Conservation (phyloP, 2,329 filamentous ascomycete genomes). For the Fusarium praegraminearum region DNA sequence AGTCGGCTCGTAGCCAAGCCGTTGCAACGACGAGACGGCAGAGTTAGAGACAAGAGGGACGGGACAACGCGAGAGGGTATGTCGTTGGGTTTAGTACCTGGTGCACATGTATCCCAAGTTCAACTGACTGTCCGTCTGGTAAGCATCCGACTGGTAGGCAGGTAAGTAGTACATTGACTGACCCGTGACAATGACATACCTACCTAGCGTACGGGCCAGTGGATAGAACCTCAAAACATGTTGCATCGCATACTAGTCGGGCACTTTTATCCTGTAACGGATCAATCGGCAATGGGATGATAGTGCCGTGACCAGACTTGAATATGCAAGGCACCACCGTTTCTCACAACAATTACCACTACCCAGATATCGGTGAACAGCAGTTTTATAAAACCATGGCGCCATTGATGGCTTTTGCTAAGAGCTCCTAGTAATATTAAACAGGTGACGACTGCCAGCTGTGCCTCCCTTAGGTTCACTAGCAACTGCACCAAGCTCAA, state of each 20-base stretch:
- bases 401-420: constrained; percentile 5
- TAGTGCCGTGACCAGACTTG: constrained; percentile 11
- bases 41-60: constrained; percentile 6
- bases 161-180: background rate
- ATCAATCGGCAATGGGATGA: constrained; percentile 28
- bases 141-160: constrained; percentile 20
- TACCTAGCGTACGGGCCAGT: background rate
- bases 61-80: constrained; percentile 7
- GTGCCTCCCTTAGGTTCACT: background rate
- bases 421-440: background rate
- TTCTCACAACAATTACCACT: constrained; percentile 8
- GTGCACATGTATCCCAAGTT: background rate
- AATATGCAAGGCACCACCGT: constrained; percentile 39
- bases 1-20: background rate
- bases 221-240: constrained; percentile 18
- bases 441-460: background rate
- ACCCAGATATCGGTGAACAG: background rate
- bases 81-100: constrained; percentile 21
- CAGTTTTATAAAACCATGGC: background rate
- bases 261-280: constrained; percentile 9
- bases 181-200: constrained; percentile 5
- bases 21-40: background rate
- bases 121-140: constrained; percentile 2
- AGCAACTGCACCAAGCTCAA: constrained; percentile 1
- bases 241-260: background rate